phyloP scores from a whole-genome alignment of 495 filamentous ascomycete genomes.

The Ascobolus immersus region DNA sequence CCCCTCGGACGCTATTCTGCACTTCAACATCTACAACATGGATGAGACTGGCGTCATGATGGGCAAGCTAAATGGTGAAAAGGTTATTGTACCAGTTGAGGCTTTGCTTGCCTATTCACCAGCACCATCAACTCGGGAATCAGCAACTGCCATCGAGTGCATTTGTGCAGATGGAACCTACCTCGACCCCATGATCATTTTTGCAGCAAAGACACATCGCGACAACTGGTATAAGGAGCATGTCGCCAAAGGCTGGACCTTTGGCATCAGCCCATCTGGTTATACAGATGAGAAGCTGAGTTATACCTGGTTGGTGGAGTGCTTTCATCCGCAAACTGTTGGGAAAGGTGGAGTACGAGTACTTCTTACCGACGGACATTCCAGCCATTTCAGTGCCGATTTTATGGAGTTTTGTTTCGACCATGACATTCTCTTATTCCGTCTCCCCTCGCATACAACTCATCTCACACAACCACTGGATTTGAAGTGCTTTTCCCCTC shows the following conservation, averaged over 20 bases:
- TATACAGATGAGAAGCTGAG: neutral
- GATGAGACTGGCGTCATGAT: constrained; percentile 7
- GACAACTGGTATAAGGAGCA: neutral
- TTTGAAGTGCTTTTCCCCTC: neutral
- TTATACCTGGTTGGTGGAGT: neutral
- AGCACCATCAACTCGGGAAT: neutral
- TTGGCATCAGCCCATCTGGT: neutral
- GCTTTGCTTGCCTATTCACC: neutral
- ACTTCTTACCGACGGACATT: constrained; percentile 1
- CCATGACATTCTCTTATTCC: neutral
- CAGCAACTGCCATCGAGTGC: constrained; percentile 4
- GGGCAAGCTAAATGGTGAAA: neutral
- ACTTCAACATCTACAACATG: constrained; percentile 5
- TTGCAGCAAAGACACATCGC: neutral
- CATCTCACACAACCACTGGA: neutral
- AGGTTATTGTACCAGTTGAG: constrained; percentile 2
- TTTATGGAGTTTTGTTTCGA: neutral
- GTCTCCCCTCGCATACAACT: neutral
- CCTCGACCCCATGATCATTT: neutral
- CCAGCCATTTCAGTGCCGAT: neutral
- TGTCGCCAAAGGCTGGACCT: neutral
- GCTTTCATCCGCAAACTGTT: neutral
- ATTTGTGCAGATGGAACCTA: constrained; percentile 1
- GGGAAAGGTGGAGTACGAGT: too few relatives aligned
- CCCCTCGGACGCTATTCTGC: neutral